Evolutionary conservation across 257 asterid species (phyloP), one percentile per base, ranked within the genome.

Genomic region (Salvia hispanica): DNA sequence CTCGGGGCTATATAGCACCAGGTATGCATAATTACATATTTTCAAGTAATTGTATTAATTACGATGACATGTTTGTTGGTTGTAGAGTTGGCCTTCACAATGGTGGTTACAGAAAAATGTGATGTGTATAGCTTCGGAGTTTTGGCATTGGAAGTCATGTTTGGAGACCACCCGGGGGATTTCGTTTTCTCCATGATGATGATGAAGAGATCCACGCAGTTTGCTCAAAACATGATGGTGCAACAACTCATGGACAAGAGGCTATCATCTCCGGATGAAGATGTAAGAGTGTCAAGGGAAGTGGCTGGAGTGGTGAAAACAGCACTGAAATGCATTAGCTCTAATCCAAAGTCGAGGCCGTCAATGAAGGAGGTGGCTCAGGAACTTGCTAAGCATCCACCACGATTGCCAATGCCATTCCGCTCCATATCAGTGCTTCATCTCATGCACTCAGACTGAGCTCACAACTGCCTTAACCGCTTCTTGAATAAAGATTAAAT

Each of bases 61-160:
- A 6, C 7, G 7, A 36, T 36, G 40, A 36, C 7, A 36, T 36
- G 9, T 7, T 39, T 39, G 43, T 6, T 39, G 43, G 5, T 2
- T 67, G 79, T 74, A 78, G 74, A 78, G 36, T 18, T 69, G 39
- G 76, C 82, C 3, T 73, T 64, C 51, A 78, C 79, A 0, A 71
- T 74, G 72, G 40, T 18, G 3, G 82, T 77, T 9, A 72, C 58
- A 0, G 62, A 72, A 58, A 72, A 72, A 67, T 72, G 81, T n/a
- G 81, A 72, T 13, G 71, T 73, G 1, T 76, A 71, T 7, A 72
- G 80, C 48, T 76, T 76, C 34, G 81, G 81, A 0, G 72, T 77
- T 58, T 62, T 73, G 11, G 69, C 78, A 2, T 18, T 78, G 12
- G 80, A 78, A 46, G 50, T 63, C 40, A 64, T 74, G 45, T 43